Evolutionary conservation across 257 asterid species (phyloP).

Genomic region (Ilex asprella): DNA sequence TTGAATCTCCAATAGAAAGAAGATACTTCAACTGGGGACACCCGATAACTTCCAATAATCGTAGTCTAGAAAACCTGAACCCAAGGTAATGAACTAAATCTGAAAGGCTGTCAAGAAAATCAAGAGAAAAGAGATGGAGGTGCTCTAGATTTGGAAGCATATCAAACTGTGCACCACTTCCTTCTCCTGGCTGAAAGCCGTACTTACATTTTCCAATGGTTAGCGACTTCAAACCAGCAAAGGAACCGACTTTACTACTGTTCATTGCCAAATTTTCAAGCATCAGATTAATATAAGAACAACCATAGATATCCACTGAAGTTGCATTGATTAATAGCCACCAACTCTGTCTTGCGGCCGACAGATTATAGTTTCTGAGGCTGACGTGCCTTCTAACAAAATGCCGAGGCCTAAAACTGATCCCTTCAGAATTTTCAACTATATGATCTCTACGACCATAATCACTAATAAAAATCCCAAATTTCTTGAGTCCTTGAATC

Average conservation of each 20-base stretch:
- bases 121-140: no score
- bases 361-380: neutral
- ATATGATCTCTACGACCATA: no score
- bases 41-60: neutral
- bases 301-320: neutral
- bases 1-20: neutral
- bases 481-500: slow-evolving; percentile 1
- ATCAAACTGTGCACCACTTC: no score
- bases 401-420: rapidly evolving
- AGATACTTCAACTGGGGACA: slow-evolving; percentile 7
- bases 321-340: slow-evolving; percentile 8
- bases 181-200: no score
- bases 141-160: no score
- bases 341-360: slow-evolving; percentile 6
- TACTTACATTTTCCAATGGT: no score
- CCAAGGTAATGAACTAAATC: slow-evolving; percentile 8
- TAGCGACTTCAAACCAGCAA: slow-evolving; percentile 4
- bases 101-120: neutral
- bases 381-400: no score
- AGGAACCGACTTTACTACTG: neutral
- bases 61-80: slow-evolving; percentile 10
- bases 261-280: neutral
- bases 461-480: neutral
- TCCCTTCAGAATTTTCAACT: no score
- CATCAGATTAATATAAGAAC: slow-evolving; percentile 2